Evolutionary conservation across 371 early-diverging fungal genomes (phyloP), one percentile per base, ranked within the genome.

Genomic region (Actinomucor elegans): DNA sequence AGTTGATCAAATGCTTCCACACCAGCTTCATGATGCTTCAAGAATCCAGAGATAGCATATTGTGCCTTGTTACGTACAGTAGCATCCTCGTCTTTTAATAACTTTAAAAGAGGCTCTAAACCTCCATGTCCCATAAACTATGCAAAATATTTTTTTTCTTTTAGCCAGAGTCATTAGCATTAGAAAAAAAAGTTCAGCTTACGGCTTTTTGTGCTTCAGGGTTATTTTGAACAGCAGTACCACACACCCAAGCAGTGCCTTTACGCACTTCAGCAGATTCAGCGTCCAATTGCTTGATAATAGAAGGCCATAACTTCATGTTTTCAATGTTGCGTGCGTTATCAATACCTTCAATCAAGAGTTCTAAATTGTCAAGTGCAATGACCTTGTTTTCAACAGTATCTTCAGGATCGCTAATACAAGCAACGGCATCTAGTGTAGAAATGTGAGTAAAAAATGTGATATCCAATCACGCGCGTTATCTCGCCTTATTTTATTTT

Each of bases 151-250:
- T n/a, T n/a, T n/a, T n/a, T n/a, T n/a, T n/a, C n/a, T n/a, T n/a
- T n/a, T n/a, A n/a, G n/a, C n/a, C n/a, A n/a, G n/a, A n/a, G n/a
- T n/a, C n/a, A n/a, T n/a, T n/a, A n/a, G n/a, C n/a, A n/a, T n/a
- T n/a, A n/a, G 20, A 15, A 59, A 31, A 15, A 36, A 37, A 24
- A 31, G 21, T 18, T n/a, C 4, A 33, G 67, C 79, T 59, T 80
- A 87, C 85, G 15, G 87, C 89, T 26, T 75, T 68, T 68, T 98
- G 95, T 2, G 96, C 90, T 36, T 79, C 70, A 20, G 86, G 84
- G 64, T 98, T 97, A 74, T 98, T 94, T 67, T 97, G 96, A 5
- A 96, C 85, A 2, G 93, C 90, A 2, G 97, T 98, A 4, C 93
- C 96, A 45, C 91, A 80, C 2, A 94, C 89, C 97, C 97, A 98